Base-by-base conservation (phyloP, 1,139 yeast genomes). In the Magnusiomyces ingens region DNA sequence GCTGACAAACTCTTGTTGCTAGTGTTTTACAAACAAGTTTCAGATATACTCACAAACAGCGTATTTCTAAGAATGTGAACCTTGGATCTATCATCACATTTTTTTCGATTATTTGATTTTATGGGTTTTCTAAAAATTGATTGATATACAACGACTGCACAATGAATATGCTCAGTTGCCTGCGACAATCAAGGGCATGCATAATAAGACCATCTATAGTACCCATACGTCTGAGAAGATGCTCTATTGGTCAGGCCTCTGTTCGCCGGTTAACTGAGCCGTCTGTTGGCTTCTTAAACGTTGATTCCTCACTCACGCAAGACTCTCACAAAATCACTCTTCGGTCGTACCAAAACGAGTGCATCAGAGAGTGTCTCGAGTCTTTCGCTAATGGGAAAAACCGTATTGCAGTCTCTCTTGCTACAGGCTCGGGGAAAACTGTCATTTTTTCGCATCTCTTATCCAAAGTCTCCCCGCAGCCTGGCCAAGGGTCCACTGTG, bases 401-500 rank as follows among this genome's bases (percentile, higher is more conserved):
- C 21, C 72, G 95, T 49, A 79, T 90, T 1, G 97, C 94, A 0
- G 90, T 89, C 1, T 86, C 90, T 15, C 68, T 93, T 50, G 96
- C 97, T 4, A 93, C 98, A 0, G 99, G 99, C 0, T 94, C 96
- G 17, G 99, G 98, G 1, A 91, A 91, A 62, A 91, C 98, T 0
- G 89, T 90, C n/a, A 83, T 91, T 1, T 88, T 91, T 64, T 74
- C 93, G 1, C 80, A 81, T 60, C 64, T 90, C 48, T 77, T 89
- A 3, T 75, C 79, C 0, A 67, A 71, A 43, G 69, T 88, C 13
- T 61, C 67, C 10, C 75, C 80, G 0, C 56, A 64, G 41, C 63
- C 45, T 17, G 69, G 63, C 3, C 64, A 67, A 8, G 83, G 85
- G 0, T 64, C 70, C 37, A 79, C 79, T 61, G 75, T 85, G 0